These are phyloP conservation scores for Arabidopsis suecica DNA, from an alignment of 345 rosid genomes.

Conservation along the genomic window DNA sequence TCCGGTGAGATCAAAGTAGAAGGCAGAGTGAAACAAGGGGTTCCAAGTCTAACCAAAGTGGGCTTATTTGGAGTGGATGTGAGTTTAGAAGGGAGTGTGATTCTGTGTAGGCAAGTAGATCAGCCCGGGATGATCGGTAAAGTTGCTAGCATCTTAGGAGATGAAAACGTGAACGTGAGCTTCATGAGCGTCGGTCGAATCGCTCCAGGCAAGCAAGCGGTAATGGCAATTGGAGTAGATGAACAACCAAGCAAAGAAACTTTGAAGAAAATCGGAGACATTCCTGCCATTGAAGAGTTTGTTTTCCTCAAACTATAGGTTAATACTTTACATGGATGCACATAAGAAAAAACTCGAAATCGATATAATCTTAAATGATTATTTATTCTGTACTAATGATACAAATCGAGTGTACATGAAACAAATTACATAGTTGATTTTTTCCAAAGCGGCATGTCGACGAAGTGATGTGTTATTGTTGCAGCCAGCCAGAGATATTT, in stretches of 20 bases:
- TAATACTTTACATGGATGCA: slow-evolving; percentile 35
- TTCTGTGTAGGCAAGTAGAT: slow-evolving; percentile 73
- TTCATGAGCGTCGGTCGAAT: slow-evolving; percentile 73
- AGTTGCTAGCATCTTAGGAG: slow-evolving; percentile 64
- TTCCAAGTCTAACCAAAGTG: slow-evolving; percentile 63
- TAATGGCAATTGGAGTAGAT: slow-evolving; percentile 80
- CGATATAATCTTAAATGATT: slow-evolving; percentile 11
- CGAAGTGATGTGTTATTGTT: slow-evolving; percentile 32
- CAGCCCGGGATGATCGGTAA: slow-evolving; percentile 75
- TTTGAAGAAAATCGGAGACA: slow-evolving; percentile 58
- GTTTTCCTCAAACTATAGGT: slow-evolving; percentile 57
- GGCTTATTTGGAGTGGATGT: slow-evolving; percentile 78
- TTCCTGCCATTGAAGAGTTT: slow-evolving; percentile 64
- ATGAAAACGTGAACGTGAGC: slow-evolving; percentile 70
- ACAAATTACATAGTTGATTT: slow-evolving; percentile 25
- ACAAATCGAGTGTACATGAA: slow-evolving; percentile 38
- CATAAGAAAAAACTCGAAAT: slow-evolving; percentile 21
- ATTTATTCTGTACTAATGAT: slow-evolving; percentile 36
- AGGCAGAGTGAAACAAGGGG: slow-evolving; percentile 74
- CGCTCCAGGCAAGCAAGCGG: slow-evolving; percentile 64
- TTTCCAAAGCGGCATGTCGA: slow-evolving; percentile 30
- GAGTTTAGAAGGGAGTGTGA: slow-evolving; percentile 76
- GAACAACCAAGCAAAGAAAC: slow-evolving; percentile 62
- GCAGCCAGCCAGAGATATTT: slow-evolving; percentile 26
- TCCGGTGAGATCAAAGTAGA: slow-evolving; percentile 64